Percentiles rank a stretch among this genome's conserved stretches.
Evolutionary conservation across 2,329 filamentous ascomycete genomes (phyloP).

Genomic region (Myriosclerotinia scirpicola): DNA sequence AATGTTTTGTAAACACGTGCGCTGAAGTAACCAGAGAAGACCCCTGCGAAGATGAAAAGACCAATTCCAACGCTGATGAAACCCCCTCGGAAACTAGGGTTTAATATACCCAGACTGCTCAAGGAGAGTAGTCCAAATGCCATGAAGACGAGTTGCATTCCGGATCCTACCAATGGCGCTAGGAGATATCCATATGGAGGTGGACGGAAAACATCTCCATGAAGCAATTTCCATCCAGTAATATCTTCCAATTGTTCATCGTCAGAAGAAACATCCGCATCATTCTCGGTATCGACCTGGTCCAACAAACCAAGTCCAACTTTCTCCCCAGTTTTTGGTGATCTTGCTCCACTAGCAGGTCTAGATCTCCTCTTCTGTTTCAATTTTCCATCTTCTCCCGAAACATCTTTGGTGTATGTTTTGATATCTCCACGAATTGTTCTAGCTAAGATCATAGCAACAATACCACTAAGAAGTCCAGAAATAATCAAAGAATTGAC

Average conservation of each 20-base stretch:
- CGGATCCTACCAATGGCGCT: conserved; percentile 79
- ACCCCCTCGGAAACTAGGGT: conserved; percentile 85
- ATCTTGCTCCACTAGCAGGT: conserved; percentile 44
- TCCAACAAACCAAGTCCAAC: conserved; percentile 58
- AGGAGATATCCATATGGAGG: conserved; percentile 70
- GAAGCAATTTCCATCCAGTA: conserved; percentile 84
- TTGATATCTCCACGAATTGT: conserved; percentile 80
- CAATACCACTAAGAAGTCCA: conserved; percentile 72
- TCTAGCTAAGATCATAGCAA: conserved; percentile 76
- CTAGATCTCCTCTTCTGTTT: conserved; percentile 52
- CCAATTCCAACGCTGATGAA: conserved; percentile 83
- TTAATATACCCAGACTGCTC: conserved; percentile 74
- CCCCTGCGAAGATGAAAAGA: conserved; percentile 77
- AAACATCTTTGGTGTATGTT: conserved; percentile 61
- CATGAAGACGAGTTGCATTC: conserved; percentile 86
- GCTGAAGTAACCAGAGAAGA: conserved; percentile 87
- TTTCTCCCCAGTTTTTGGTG: conserved; percentile 53
- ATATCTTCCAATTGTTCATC: conserved; percentile 76
- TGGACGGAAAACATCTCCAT: conserved; percentile 82
- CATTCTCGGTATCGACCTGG: conserved; percentile 54
- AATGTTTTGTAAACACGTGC: conserved; percentile 81
- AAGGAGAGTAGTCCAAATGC: conserved; percentile 68
- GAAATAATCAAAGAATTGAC: conserved; percentile 84
- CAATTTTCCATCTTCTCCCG: conserved; percentile 65
- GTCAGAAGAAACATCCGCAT: conserved; percentile 59